Percentiles rank a stretch among this genome's conserved stretches.
These are phyloP conservation scores for Calonectria hawksworthii DNA, from an alignment of 2,329 filamentous ascomycete species.

Conservation along the genomic window DNA sequence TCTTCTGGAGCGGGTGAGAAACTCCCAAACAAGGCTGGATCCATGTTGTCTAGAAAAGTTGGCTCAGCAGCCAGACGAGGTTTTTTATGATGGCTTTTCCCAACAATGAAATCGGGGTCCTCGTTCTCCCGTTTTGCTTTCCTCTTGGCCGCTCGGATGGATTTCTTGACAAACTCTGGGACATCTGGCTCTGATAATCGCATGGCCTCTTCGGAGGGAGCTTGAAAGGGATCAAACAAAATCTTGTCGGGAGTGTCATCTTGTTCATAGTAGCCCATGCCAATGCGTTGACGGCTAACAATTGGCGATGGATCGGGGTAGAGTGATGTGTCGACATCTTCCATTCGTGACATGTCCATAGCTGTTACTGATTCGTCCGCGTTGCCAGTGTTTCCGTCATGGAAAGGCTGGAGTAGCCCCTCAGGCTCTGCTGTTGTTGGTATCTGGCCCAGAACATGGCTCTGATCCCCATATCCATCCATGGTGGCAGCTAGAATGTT, in stretches of 20 bases:
- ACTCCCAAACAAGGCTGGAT: conserved; percentile 65
- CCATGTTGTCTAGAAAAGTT: conserved; percentile 59
- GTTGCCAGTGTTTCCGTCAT: conserved; percentile 21
- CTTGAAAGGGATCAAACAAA: conserved; percentile 71
- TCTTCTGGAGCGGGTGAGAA: conserved; percentile 30
- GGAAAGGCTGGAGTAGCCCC: conserved; percentile 20
- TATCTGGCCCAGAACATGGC: conserved; percentile 47
- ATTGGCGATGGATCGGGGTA: conserved; percentile 65
- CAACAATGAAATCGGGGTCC: conserved; percentile 66
- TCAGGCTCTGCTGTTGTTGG: conserved; percentile 26
- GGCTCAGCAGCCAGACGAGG: conserved; percentile 44
- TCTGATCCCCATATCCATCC: conserved; percentile 50
- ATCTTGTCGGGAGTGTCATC: conserved; percentile 70
- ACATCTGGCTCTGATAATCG: conserved; percentile 60
- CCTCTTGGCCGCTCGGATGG: conserved; percentile 66
- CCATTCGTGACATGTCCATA: conserved; percentile 41
- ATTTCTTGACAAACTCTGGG: conserved; percentile 69
- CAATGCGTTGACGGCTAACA: conserved; percentile 64
- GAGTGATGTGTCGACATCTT: conserved; percentile 49
- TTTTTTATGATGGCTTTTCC: conserved; percentile 61
- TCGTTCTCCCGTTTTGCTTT: conserved; percentile 67
- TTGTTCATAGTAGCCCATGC: conserved; percentile 73
- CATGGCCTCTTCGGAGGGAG: conserved; percentile 62
- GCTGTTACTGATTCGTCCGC: conserved; percentile 15
- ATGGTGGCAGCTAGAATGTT: conserved; percentile 24